These are phyloP conservation scores for Pterocarpus santalinus DNA, from an alignment of 306 rosid genomes.

Conservation along the genomic window DNA sequence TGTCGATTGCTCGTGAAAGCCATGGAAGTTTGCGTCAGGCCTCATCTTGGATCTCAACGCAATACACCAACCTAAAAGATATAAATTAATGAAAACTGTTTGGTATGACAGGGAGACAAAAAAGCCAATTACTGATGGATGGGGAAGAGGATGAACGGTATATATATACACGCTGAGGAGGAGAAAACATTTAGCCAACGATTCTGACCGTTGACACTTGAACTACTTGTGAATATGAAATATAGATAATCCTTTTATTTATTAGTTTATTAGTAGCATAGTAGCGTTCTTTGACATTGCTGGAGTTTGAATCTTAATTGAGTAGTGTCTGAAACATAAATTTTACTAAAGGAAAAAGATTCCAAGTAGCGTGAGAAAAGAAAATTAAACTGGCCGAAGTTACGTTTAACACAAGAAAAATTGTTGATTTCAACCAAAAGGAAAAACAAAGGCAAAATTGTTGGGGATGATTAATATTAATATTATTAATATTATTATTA, in stretches of 20 bases:
- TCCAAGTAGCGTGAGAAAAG: neutral
- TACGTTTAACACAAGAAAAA: neutral
- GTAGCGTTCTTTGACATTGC: slow-evolving; percentile 42
- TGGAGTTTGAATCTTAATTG: slow-evolving; percentile 22
- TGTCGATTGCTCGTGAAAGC: slow-evolving; percentile 36
- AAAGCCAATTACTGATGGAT: slow-evolving; percentile 5
- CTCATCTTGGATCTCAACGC: slow-evolving; percentile 41
- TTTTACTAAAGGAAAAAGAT: too few species aligned
- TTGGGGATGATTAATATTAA: neutral
- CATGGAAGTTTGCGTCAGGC: slow-evolving; percentile 40
- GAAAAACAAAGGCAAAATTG: neutral
- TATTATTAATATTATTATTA: neutral
- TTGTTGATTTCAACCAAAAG: neutral
- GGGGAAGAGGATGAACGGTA: neutral
- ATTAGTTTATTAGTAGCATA: slow-evolving; percentile 2
- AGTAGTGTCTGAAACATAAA: neutral
- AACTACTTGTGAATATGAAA: slow-evolving; percentile 29
- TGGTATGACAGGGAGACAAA: neutral
- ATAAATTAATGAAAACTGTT: neutral
- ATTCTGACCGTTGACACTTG: slow-evolving; percentile 83
- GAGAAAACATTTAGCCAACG: slow-evolving; percentile 57
- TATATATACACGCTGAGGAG: neutral
- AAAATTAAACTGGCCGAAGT: slow-evolving; percentile 15
- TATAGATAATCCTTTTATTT: neutral
- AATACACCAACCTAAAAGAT: neutral